A percentile compares a stretch with the other conserved stretches of the same genome.
These are phyloP conservation scores for Seminavis robusta DNA, from an alignment of 108 stramenopile species.

Conservation along the genomic window DNA sequence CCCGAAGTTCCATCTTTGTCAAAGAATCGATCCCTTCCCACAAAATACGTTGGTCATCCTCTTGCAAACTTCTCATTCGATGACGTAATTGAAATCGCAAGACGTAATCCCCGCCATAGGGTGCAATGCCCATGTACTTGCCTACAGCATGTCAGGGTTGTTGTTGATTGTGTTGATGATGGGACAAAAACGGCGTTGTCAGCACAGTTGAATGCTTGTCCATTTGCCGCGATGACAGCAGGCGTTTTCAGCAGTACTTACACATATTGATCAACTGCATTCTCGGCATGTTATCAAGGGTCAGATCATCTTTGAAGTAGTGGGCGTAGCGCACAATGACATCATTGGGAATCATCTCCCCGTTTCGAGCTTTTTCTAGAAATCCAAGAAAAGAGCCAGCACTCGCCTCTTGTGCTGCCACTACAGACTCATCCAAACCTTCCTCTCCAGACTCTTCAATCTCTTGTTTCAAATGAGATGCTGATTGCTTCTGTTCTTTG, in stretches of 20 bases:
- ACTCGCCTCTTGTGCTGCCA: constrained; percentile 60
- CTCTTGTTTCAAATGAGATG: constrained; percentile 42
- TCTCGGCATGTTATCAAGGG: constrained; percentile 95
- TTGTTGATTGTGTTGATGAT: no score
- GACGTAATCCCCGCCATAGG: constrained; percentile 92
- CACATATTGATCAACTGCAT: constrained; percentile 96
- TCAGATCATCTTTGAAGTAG: constrained; percentile 95
- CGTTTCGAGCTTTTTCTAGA: constrained; percentile 86
- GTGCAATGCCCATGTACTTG: constrained; percentile 93
- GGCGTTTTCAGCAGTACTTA: no score
- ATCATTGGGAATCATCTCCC: constrained; percentile 84
- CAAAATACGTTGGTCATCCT: constrained; percentile 96
- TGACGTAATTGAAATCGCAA: constrained; percentile 95
- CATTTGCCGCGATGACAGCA: no score
- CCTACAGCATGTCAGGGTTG: no score
- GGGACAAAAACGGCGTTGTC: no score
- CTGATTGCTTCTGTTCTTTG: constrained; percentile 81
- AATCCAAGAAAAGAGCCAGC: constrained; percentile 85
- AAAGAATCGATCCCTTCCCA: constrained; percentile 97
- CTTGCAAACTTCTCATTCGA: constrained; percentile 75
- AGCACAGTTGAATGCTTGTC: no score
- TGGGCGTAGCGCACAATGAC: constrained; percentile 81
- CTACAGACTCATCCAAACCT: constrained; percentile 27
- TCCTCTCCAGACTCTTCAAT: constrained; percentile 38
- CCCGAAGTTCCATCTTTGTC: constrained; percentile 94